A percentile compares a stretch with the other conserved stretches of the same genome.
Conservation (phyloP, 495 filamentous ascomycete species). For the Barbatosphaeria neglecta region DNA sequence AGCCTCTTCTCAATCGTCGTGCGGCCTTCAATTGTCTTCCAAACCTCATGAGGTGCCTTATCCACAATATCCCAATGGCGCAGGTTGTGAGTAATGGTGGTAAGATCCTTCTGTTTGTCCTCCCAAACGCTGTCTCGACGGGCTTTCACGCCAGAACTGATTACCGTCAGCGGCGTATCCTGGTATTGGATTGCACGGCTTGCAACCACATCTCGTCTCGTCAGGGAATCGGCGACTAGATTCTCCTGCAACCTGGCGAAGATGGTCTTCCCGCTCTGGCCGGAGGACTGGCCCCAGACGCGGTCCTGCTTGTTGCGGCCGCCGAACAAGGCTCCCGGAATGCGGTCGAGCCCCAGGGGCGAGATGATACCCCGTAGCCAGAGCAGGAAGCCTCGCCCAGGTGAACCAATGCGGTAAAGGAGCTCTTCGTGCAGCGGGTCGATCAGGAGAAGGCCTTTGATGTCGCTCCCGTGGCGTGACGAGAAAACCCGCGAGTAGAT, state of each 20-base stretch:
- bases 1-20: constrained; percentile 44
- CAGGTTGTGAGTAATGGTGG: constrained; percentile 62
- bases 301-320: constrained; percentile 75
- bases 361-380: constrained; percentile 80
- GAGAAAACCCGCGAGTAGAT: constrained; percentile 86
- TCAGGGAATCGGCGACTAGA: constrained; percentile 70
- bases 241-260: constrained; percentile 90
- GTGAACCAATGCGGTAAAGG: constrained; percentile 49
- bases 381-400: constrained; percentile 65
- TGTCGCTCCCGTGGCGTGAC: constrained; percentile 57
- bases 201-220: constrained; percentile 65
- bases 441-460: constrained; percentile 71
- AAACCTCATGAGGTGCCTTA: constrained; percentile 77
- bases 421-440: constrained; percentile 82
- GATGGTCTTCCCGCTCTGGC: constrained; percentile 69
- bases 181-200: constrained; percentile 63
- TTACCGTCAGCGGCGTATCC: constrained; percentile 64
- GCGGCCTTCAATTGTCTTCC: constrained; percentile 58
- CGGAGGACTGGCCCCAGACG: constrained; percentile 62
- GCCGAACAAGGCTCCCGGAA: constrained; percentile 65
- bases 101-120: constrained; percentile 69
- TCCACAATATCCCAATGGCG: constrained; percentile 78
- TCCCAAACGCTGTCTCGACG: constrained; percentile 58
- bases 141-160: constrained; percentile 59
- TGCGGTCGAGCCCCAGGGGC: constrained; percentile 71